phyloP scores from a whole-genome alignment of 768 basidiomycete species.

The button mushroom (Agaricus bisporus) region DNA sequence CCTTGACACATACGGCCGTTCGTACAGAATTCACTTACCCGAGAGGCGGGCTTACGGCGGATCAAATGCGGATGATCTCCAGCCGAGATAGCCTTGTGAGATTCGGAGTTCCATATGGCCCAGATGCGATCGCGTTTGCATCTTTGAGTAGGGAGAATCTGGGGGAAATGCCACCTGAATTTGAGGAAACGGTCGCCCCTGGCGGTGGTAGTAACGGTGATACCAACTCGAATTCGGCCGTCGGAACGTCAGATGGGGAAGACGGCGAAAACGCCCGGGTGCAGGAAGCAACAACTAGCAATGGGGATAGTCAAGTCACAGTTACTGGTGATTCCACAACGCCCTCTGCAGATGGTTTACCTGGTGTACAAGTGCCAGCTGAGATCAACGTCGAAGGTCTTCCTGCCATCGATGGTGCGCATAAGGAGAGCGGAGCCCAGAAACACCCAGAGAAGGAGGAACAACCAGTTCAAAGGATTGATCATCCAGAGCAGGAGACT shows the following conservation, averaged over 20 bases:
- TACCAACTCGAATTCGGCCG: not conserved
- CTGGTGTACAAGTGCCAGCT: not conserved
- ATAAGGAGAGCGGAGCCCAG: not conserved
- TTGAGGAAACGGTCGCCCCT: constrained; percentile 27
- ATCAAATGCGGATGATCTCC: constrained; percentile 63
- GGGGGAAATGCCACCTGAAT: constrained; percentile 41
- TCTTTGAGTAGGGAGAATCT: constrained; percentile 35
- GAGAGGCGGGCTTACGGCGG: constrained; percentile 53
- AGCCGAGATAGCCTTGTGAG: constrained; percentile 58
- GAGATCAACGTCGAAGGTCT: not conserved
- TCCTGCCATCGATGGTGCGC: not conserved
- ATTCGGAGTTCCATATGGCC: constrained; percentile 74
- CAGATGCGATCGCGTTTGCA: constrained; percentile 63
- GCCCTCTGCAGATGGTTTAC: not conserved
- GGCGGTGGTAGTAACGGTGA: constrained; percentile 3
- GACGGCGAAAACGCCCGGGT: not conserved
- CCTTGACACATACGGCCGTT: constrained; percentile 65
- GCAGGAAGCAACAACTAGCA: not conserved
- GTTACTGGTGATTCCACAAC: not conserved
- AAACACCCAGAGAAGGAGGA: not conserved
- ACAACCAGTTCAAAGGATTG: no score
- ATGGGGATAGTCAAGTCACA: not conserved
- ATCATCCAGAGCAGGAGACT: no score
- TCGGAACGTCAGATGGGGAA: not conserved
- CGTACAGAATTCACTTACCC: constrained; percentile 72